Conservation (phyloP, 169 alveolate species). For the Cryptosporidium xiaoi region DNA sequence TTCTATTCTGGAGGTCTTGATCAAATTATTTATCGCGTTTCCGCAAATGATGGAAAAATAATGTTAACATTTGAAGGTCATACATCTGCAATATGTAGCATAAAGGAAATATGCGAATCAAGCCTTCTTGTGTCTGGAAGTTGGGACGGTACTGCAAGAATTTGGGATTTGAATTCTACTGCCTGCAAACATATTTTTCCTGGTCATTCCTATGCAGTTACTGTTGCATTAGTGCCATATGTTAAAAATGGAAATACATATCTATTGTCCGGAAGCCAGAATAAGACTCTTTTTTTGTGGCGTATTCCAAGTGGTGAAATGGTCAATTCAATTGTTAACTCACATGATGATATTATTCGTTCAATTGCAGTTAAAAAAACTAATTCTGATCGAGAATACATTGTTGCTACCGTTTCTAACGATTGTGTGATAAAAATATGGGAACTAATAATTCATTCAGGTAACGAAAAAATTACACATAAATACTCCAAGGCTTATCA, state of each 20-base stretch:
- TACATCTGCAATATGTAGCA: slow-evolving; percentile 41
- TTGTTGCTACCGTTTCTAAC: slow-evolving; percentile 53
- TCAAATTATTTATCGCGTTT: slow-evolving; percentile 50
- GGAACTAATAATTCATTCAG: slow-evolving; percentile 15
- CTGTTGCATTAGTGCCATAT: slow-evolving; percentile 17
- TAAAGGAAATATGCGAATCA: not conserved
- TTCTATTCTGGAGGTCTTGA: slow-evolving; percentile 69
- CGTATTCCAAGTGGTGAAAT: slow-evolving; percentile 10
- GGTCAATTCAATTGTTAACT: not conserved
- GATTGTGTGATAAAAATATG: slow-evolving; percentile 47
- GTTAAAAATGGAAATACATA: not conserved
- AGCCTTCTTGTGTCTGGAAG: slow-evolving; percentile 54
- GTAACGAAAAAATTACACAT: slow-evolving; percentile 6
- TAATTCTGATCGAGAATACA: not conserved
- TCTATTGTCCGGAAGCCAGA: slow-evolving; percentile 65
- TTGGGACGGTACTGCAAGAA: slow-evolving; percentile 68
- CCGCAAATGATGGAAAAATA: slow-evolving; percentile 28
- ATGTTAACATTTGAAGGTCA: slow-evolving; percentile 34
- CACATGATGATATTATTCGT: slow-evolving; percentile 68
- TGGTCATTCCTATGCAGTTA: slow-evolving; percentile 47
- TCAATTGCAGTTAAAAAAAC: slow-evolving; percentile 21
- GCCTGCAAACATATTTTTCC: slow-evolving; percentile 10
- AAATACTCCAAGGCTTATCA: slow-evolving; percentile 15
- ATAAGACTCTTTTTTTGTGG: slow-evolving; percentile 37
- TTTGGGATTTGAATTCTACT: slow-evolving; percentile 29